phyloP scores from a whole-genome alignment of 495 filamentous ascomycete species.

The Chaetomium tenue region DNA sequence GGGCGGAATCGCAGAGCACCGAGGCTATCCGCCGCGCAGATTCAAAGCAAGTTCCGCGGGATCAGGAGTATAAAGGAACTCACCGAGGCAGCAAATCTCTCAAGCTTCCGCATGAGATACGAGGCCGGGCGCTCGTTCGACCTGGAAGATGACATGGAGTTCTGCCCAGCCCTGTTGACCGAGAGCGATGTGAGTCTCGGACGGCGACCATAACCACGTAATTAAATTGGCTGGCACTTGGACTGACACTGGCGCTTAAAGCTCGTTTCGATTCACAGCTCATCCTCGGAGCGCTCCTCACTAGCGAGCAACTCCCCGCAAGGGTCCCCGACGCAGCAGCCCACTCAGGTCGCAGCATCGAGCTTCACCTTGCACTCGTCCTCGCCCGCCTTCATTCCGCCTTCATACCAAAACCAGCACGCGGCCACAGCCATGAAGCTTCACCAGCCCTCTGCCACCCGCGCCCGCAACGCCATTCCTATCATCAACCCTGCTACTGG shows the following conservation, averaged over 20 bases:
- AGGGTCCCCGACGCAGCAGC: constrained; percentile 70
- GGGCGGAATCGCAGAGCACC: constrained; percentile 85
- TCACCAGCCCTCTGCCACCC: constrained; percentile 82
- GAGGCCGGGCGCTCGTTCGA: constrained; percentile 95
- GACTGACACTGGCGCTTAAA: constrained; percentile 40
- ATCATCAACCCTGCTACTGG: constrained; percentile 97
- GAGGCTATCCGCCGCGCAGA: constrained; percentile 72
- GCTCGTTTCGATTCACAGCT: constrained; percentile 82
- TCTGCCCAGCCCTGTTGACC: constrained; percentile 89
- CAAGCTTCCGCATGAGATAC: constrained; percentile 77
- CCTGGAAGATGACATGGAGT: constrained; percentile 93
- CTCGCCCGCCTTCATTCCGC: constrained; percentile 67
- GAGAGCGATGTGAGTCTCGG: constrained; percentile 85
- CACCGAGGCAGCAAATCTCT: constrained; percentile 69
- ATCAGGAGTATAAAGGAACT: constrained; percentile 86
- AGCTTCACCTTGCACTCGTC: constrained; percentile 76
- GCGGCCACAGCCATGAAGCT: constrained; percentile 64
- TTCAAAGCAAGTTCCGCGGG: constrained; percentile 82
- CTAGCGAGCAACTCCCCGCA: constrained; percentile 92
- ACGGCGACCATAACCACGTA: not conserved
- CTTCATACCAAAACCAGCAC: constrained; percentile 49
- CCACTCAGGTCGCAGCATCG: constrained; percentile 72
- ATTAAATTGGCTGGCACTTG: constrained; percentile 16
- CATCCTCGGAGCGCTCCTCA: constrained; percentile 90
- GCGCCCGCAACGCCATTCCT: constrained; percentile 92